A percentile compares a stretch with the other conserved stretches of the same genome.
Evolutionary conservation across 768 basidiomycete genomes (phyloP).

Genomic region (Galerina sulciceps): DNA sequence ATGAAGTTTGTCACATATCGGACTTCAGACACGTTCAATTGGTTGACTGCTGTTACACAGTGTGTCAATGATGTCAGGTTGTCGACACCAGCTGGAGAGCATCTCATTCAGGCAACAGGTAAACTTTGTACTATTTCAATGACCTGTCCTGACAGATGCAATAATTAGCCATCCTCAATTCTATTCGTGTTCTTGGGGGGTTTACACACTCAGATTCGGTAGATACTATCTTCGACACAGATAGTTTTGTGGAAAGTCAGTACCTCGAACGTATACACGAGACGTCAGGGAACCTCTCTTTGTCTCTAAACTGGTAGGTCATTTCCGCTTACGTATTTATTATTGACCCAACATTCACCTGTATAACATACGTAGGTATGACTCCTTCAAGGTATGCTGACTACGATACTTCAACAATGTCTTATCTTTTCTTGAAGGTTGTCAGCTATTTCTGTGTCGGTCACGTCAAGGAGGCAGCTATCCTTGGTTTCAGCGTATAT

Average conservation of each 20-base stretch:
- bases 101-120: slow-evolving; percentile 59
- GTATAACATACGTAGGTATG: slow-evolving; percentile 47
- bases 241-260: slow-evolving; percentile 58
- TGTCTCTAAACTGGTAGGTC: slow-evolving; percentile 63
- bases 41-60: slow-evolving; percentile 33
- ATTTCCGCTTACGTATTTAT: neutral
- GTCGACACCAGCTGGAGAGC: slow-evolving; percentile 60
- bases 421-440: slow-evolving; percentile 39
- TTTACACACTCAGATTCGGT: slow-evolving; percentile 53
- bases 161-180: slow-evolving; percentile 56
- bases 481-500: slow-evolving; percentile 66
- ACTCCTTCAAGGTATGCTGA: slow-evolving; percentile 59
- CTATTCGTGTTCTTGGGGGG: slow-evolving; percentile 67
- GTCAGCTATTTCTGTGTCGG: slow-evolving; percentile 70
- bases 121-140: neutral
- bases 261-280: slow-evolving; percentile 49
- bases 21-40: neutral
- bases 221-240: slow-evolving; percentile 63
- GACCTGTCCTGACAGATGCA: neutral
- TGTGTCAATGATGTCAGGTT: slow-evolving; percentile 57
- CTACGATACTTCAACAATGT: neutral
- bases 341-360: neutral
- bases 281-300: slow-evolving; percentile 50
- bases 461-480: slow-evolving; percentile 58
- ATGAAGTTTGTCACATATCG: slow-evolving; percentile 54